Base-by-base conservation (phyloP, 345 rosid genomes). In the Carallia pectinifolia region DNA sequence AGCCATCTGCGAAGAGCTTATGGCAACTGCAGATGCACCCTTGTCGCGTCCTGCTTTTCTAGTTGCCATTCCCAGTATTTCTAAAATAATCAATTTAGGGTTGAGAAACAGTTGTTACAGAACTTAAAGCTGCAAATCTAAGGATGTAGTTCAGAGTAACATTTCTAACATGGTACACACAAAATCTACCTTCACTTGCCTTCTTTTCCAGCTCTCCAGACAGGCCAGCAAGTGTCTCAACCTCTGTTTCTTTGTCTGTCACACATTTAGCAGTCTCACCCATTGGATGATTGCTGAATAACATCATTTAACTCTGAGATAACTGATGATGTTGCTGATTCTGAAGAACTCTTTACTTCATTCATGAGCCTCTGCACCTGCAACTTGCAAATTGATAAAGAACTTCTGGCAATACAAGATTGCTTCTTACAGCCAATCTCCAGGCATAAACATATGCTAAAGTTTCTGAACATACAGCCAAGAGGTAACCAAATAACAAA, bases 381-480 rank as follows among this genome's bases (percentile, higher is more conserved):
- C 9, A 82, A 76, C 76, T 92, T 89, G 80, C 99, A 95, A 68
- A 90, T 75, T 48, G 89, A 79, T 58, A 90, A 79, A 70, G 98
- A 97, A 23, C 76, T 88, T 85, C 74, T 86, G 82, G 85, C 97
- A 90, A 66, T 85, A 92, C 3, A 90, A 82, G 59, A 87, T 82
- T 69, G 97, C 99, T 75, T 95, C 99, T 69, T 89, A 68, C 84
- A 83, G 52, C 94, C 99, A 80, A 86, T 83, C 76, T 95, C 97
- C 76, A 95, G 76, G 75, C 98, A 90, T 66, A 89, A 79, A 74
- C 96, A 92, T 72, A 95, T 85, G 6, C 94, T 85, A 58, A 92
- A 95, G 80, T 92, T 95, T 84, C 99, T 92, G 61, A 82, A 66
- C 70, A 29, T 38, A 59, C n/a, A 78, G 91, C 89, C 78, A 86